A percentile compares a stretch with the other conserved stretches of the same genome.
Conservation (phyloP, 1,284 basidiomycete genomes). For the Butyriboletus regius region DNA sequence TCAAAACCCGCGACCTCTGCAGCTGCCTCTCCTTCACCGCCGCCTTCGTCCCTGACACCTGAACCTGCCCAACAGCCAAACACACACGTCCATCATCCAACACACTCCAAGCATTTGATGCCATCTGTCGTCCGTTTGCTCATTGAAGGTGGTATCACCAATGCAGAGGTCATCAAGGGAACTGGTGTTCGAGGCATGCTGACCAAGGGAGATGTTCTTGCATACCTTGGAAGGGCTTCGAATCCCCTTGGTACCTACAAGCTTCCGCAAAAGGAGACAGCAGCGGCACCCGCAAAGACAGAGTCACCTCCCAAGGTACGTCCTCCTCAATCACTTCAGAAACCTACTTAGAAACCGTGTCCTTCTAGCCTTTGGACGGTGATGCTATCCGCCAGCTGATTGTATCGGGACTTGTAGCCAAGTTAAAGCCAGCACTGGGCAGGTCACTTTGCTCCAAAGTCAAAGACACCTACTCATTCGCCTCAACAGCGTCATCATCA, state of each 20-base stretch:
- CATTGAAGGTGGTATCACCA: conserved; percentile 49
- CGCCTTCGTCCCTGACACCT: conserved; percentile 24
- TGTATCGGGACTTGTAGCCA: conserved; percentile 58
- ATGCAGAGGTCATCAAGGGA: conserved; percentile 57
- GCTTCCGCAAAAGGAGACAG: conserved; percentile 32
- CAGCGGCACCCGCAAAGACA: conserved; percentile 34
- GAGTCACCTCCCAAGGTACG: conserved; percentile 10
- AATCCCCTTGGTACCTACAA: conserved; percentile 71
- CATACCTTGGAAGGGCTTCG: conserved; percentile 73
- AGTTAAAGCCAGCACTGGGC: conserved; percentile 52
- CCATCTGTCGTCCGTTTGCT: conserved; percentile 72
- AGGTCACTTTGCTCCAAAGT: conserved; percentile 21
- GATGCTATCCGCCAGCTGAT: conserved; percentile 65
- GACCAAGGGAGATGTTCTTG: conserved; percentile 83
- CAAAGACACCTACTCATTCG: conserved; percentile 1
- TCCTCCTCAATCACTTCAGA: conserved; percentile 8
- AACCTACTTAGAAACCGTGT: conserved; percentile 35
- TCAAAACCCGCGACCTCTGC: conserved; percentile 22
- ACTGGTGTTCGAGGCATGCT: conserved; percentile 83
- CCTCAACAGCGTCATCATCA: conserved; percentile 33
- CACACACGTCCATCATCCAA: conserved; percentile 33
- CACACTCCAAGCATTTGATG: conserved; percentile 60
- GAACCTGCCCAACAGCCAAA: conserved; percentile 16
- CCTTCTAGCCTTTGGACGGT: conserved; percentile 56
- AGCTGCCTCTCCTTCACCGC: conserved; percentile 28